Conservation (phyloP, 2,329 filamentous ascomycete species). For the Colletotrichum abscissum region DNA sequence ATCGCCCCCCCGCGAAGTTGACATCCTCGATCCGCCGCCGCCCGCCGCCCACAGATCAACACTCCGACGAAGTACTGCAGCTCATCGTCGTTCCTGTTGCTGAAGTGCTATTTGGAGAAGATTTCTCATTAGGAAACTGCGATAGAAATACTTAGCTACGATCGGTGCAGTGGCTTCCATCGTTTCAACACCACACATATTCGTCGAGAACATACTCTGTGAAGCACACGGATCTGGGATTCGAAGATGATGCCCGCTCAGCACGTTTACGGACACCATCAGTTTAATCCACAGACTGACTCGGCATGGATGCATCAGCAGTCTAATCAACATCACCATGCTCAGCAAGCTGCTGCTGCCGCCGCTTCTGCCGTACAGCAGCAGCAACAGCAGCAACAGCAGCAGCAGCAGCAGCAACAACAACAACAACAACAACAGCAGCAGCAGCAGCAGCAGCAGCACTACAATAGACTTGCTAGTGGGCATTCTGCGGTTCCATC, state of each 20-base stretch:
- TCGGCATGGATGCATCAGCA: constrained; percentile 77
- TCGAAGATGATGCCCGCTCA: constrained; percentile 70
- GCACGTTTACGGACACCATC: constrained; percentile 76
- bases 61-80: background rate
- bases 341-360: constrained; percentile 63
- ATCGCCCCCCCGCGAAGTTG: constrained; percentile 10
- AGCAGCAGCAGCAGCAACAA: constrained; percentile 53
- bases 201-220: background rate
- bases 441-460: constrained; percentile 65
- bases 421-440: constrained; percentile 57
- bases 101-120: background rate
- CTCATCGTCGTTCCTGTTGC: background rate
- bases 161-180: background rate
- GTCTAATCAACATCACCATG: constrained; percentile 68
- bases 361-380: constrained; percentile 65
- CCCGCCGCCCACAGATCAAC: background rate
- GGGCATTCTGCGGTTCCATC: constrained; percentile 66
- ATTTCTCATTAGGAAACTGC: background rate
- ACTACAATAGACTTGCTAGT: constrained; percentile 80
- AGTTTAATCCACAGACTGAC: constrained; percentile 72
- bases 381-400: constrained; percentile 62
- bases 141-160: background rate
- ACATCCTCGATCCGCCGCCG: background rate
- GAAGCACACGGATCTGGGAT: constrained; percentile 1
- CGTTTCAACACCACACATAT: background rate